A percentile compares a stretch with the other conserved stretches of the same genome.
Evolutionary conservation across 139 green algal genomes (phyloP).

Genomic region (Auxenochlorella protothecoides): DNA sequence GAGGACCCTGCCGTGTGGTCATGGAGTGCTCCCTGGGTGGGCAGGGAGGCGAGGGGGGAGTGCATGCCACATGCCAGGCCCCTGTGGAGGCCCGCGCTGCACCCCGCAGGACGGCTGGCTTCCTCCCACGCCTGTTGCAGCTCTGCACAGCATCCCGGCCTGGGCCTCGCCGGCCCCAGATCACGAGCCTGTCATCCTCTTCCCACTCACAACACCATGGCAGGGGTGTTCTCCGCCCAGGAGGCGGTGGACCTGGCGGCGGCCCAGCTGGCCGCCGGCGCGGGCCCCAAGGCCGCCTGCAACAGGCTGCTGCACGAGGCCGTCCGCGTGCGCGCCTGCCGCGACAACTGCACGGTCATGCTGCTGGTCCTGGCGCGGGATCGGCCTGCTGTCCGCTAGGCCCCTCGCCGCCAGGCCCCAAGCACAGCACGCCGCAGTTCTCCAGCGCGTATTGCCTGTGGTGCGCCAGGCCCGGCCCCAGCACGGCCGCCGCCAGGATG

Average conservation of each 20-base stretch:
- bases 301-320: slow-evolving; percentile 48
- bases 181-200: too few relatives aligned
- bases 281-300: slow-evolving; percentile 26
- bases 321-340: slow-evolving; percentile 35
- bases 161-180: too few relatives aligned
- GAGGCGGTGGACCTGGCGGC: slow-evolving; percentile 29
- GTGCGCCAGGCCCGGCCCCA: too few relatives aligned
- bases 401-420: too few relatives aligned
- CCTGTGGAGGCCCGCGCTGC: neutral
- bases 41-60: too few relatives aligned
- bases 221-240: slow-evolving; percentile 36
- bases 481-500: too few relatives aligned
- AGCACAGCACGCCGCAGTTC: too few relatives aligned
- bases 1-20: too few relatives aligned
- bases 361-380: slow-evolving; percentile 11
- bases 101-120: neutral
- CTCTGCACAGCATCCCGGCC: too few relatives aligned
- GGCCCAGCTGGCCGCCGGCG: slow-evolving; percentile 25
- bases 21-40: too few relatives aligned
- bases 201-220: neutral
- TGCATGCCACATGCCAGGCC: neutral
- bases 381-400: too few relatives aligned
- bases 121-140: neutral
- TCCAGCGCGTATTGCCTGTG: too few relatives aligned
- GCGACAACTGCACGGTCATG: slow-evolving; percentile 53